Conservation (phyloP, 1,284 basidiomycete genomes). For the Cystobasidium sp. region DNA sequence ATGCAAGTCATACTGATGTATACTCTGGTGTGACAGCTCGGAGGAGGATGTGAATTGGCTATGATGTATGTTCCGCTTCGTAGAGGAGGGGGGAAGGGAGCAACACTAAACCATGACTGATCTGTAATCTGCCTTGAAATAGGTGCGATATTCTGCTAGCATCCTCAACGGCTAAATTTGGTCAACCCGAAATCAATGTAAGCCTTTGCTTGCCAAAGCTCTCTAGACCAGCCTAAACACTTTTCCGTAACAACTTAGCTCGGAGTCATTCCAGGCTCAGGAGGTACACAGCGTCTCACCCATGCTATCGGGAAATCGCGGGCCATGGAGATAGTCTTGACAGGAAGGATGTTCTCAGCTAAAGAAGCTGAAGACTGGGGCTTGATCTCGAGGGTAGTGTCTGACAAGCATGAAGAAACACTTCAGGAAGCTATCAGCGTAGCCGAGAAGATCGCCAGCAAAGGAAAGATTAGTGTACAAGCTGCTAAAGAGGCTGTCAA, state of each 20-base stretch:
- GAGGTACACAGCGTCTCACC: conserved; percentile 71
- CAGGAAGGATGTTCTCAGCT: conserved; percentile 78
- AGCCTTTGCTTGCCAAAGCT: conserved; percentile 1
- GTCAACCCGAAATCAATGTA: conserved; percentile 92
- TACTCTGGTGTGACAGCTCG: conserved; percentile 64
- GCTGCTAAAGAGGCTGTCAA: conserved; percentile 97
- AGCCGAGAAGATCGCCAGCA: conserved; percentile 78
- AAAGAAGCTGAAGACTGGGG: conserved; percentile 85
- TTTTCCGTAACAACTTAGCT: conserved; percentile 58
- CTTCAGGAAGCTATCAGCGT: conserved; percentile 86
- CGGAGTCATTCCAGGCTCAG: conserved; percentile 88
- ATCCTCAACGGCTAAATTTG: conserved; percentile 89
- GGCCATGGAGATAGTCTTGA: conserved; percentile 93
- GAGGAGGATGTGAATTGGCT: conserved; percentile 94
- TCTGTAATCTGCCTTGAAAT: conserved; percentile 9
- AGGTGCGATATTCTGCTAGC: conserved; percentile 90
- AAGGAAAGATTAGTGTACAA: conserved; percentile 81
- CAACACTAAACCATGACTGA: no score
- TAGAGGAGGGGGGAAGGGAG: no score
- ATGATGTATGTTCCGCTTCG: conserved; percentile 84
- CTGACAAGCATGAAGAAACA: conserved; percentile 71
- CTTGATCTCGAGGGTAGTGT: conserved; percentile 78
- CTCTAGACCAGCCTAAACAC: neutral
- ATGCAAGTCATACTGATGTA: neutral
- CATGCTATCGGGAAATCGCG: conserved; percentile 88